Percentiles rank a stretch among this genome's conserved stretches.
phyloP scores from a whole-genome alignment of 164 flowering plant genomes.

The Vitis amurensis region DNA sequence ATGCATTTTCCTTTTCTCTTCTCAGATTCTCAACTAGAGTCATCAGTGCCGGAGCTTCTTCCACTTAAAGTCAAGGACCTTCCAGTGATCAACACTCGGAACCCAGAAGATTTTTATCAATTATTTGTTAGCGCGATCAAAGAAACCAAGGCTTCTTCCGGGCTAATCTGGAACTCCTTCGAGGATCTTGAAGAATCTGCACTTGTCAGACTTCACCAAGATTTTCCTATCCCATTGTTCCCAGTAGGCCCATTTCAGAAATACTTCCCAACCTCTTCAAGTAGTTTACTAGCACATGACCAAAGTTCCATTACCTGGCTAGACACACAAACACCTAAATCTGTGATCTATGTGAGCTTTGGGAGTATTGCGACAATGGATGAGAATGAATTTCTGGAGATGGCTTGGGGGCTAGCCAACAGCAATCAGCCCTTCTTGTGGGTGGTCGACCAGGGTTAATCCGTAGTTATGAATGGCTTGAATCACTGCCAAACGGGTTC shows the following conservation, averaged over 20 bases:
- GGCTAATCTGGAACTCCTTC: conserved; percentile 36
- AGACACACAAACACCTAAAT: conserved; percentile 33
- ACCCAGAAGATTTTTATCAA: conserved; percentile 1
- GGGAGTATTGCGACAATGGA: conserved; percentile 33
- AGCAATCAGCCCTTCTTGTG: conserved; percentile 44
- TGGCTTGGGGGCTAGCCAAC: conserved; percentile 45
- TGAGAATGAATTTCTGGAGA: conserved; percentile 24
- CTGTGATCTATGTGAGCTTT: conserved; percentile 51
- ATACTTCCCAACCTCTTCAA: conserved; percentile 20
- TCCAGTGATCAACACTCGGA: not conserved
- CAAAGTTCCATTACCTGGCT: conserved; percentile 43
- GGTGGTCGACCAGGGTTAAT: conserved; percentile 47
- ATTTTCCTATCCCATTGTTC: conserved; percentile 24
- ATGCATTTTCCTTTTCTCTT: not conserved
- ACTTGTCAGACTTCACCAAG: conserved; percentile 9
- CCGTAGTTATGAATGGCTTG: conserved; percentile 19
- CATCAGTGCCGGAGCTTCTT: conserved; percentile 21
- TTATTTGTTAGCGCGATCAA: not conserved
- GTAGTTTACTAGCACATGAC: conserved; percentile 30
- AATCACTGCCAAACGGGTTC: conserved; percentile 24
- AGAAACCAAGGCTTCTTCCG: conserved; percentile 14
- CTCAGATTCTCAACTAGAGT: conserved; percentile 21
- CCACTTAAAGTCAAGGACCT: conserved; percentile 32
- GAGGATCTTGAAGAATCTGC: conserved; percentile 31
- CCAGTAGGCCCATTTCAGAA: conserved; percentile 47